These are phyloP conservation scores for Backusella macrospora DNA, from an alignment of 192 early-diverging fungal genomes.

Conservation along the genomic window DNA sequence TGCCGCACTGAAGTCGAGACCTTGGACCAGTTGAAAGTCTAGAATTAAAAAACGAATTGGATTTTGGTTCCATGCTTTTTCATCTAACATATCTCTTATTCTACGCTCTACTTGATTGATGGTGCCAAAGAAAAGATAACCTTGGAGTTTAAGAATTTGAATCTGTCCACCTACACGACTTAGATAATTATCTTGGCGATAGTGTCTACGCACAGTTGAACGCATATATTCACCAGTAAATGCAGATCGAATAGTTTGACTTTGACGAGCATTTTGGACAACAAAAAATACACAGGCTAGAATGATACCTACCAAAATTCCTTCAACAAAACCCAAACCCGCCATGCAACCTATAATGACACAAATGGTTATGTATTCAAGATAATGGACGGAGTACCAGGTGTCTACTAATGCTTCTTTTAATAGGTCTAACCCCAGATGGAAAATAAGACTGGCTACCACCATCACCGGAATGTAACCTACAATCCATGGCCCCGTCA, in stretches of 20 bases:
- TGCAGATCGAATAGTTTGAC: slow-evolving; percentile 62
- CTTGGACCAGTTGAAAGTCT: slow-evolving; percentile 86
- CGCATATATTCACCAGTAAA: slow-evolving; percentile 71
- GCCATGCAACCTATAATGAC: slow-evolving; percentile 89
- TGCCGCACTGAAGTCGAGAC: slow-evolving; percentile 88
- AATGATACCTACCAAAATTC: slow-evolving; percentile 91
- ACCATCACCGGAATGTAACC: slow-evolving; percentile 93
- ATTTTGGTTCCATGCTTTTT: slow-evolving; percentile 65
- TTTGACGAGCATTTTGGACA: slow-evolving; percentile 67
- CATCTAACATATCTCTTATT: slow-evolving; percentile 66
- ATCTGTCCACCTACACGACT: slow-evolving; percentile 84
- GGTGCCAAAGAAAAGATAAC: slow-evolving; percentile 97
- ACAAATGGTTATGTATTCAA: slow-evolving; percentile 93
- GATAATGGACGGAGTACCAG: slow-evolving; percentile 74
- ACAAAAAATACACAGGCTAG: slow-evolving; percentile 97
- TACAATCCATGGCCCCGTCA: slow-evolving; percentile 85
- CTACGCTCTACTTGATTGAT: slow-evolving; percentile 81
- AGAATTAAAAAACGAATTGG: slow-evolving; percentile 86
- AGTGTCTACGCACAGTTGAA: slow-evolving; percentile 88
- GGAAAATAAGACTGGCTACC: slow-evolving; percentile 94
- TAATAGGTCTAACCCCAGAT: slow-evolving; percentile 91
- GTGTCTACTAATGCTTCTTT: slow-evolving; percentile 92
- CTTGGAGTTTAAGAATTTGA: slow-evolving; percentile 86
- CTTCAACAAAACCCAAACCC: slow-evolving; percentile 93
- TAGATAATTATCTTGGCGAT: slow-evolving; percentile 86